Evolutionary conservation across 2,329 filamentous ascomycete species (phyloP).

Genomic region (Aspergillus sp.): DNA sequence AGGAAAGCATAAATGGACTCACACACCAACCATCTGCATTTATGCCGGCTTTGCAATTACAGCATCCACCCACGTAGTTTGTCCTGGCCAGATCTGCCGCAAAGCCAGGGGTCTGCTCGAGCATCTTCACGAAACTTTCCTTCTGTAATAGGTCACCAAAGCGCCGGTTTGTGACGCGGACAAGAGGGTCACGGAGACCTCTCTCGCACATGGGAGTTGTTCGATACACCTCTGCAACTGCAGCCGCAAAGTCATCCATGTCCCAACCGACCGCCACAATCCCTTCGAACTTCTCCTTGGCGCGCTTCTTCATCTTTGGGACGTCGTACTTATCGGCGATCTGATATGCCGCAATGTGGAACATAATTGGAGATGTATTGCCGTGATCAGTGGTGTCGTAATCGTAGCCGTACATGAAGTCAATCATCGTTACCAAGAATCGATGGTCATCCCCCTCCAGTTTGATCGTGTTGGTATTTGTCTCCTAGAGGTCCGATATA

Average conservation of each 20-base stretch:
- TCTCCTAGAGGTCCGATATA: background rate
- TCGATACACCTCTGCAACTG: background rate
- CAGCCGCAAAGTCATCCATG: background rate
- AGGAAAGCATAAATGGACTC: background rate
- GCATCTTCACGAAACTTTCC: background rate
- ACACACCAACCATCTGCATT: background rate
- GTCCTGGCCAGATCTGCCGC: background rate
- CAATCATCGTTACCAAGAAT: background rate
- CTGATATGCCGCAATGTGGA: slow-evolving; percentile 1
- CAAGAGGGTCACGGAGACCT: background rate
- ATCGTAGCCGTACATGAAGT: background rate
- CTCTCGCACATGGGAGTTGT: background rate
- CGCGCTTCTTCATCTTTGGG: background rate
- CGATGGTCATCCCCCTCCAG: background rate
- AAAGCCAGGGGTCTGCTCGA: background rate
- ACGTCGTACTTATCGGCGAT: slow-evolving; percentile 3
- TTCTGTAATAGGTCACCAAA: background rate
- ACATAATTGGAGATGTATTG: background rate
- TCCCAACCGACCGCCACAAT: background rate
- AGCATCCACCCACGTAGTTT: background rate
- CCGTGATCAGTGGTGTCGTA: slow-evolving; percentile 1
- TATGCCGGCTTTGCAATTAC: too few relatives aligned
- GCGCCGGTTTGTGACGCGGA: background rate
- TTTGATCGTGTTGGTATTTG: background rate
- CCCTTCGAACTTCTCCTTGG: background rate